Conservation (phyloP, 2,329 filamentous ascomycete species). For the Penicillium janthinellum region DNA sequence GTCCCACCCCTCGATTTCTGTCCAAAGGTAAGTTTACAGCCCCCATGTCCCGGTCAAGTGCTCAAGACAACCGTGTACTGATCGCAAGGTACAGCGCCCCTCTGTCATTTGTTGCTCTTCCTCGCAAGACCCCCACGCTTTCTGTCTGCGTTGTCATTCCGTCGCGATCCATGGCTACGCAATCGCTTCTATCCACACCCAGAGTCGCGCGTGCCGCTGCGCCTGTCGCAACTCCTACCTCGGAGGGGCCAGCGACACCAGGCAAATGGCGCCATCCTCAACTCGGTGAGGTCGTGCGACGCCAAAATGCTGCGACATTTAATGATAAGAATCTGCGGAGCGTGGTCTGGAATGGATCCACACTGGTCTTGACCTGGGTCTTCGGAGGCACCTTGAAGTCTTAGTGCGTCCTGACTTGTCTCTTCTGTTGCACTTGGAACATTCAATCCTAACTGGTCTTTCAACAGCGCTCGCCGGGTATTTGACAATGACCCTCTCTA, state of each 20-base stretch:
- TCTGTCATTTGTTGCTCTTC: background rate
- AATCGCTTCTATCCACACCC: conserved; percentile 46
- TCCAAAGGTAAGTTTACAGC: conserved; percentile 11
- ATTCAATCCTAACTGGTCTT: conserved; percentile 6
- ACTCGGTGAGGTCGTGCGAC: conserved; percentile 79
- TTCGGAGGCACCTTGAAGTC: conserved; percentile 43
- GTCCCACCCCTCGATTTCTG: background rate
- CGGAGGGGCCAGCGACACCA: conserved; percentile 48
- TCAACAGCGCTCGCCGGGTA: conserved; percentile 31
- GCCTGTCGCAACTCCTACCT: conserved; percentile 24
- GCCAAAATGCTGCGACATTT: conserved; percentile 78
- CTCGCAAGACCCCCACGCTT: background rate
- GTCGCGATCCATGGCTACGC: conserved; percentile 36
- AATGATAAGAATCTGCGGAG: conserved; percentile 72
- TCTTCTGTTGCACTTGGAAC: background rate
- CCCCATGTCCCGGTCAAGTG: background rate
- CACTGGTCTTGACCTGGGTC: conserved; percentile 55
- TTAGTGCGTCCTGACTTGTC: conserved; percentile 34
- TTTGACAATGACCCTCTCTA: conserved; percentile 43
- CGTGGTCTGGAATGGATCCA: conserved; percentile 67
- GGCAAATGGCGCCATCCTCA: conserved; percentile 91
- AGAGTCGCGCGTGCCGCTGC: conserved; percentile 30
- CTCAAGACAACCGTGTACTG: background rate
- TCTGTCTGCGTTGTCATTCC: background rate
- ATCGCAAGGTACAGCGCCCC: conserved; percentile 8